These are phyloP conservation scores for Psidium guajava DNA, from an alignment of 345 rosid genomes.

Conservation along the genomic window DNA sequence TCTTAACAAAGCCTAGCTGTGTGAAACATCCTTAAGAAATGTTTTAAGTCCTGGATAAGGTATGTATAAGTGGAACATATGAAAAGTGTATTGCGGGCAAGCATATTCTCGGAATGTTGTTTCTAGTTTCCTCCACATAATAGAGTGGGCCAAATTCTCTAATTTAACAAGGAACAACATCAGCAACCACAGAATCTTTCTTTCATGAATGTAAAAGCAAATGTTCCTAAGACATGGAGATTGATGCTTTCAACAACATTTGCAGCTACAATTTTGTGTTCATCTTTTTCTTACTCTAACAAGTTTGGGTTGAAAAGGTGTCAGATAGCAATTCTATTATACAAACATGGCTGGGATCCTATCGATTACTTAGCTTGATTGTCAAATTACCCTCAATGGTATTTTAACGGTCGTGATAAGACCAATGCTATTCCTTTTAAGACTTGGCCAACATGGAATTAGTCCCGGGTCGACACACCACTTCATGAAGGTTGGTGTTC, in stretches of 20 bases:
- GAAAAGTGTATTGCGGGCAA: neutral
- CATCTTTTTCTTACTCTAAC: neutral
- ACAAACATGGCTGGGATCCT: neutral
- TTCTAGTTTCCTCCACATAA: neutral
- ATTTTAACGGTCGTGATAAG: too few relatives aligned
- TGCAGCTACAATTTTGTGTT: neutral
- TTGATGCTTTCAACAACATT: neutral
- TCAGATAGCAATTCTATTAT: neutral
- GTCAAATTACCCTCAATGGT: too few relatives aligned
- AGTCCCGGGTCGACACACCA: neutral
- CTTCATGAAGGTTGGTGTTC: neutral
- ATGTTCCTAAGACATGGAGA: neutral
- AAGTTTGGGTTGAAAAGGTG: neutral
- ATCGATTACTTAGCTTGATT: too few relatives aligned
- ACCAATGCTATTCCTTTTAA: neutral
- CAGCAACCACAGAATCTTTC: neutral
- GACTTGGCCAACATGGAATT: neutral
- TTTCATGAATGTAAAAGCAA: neutral
- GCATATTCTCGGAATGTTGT: neutral
- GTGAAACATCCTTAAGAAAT: too few relatives aligned
- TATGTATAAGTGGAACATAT: neutral
- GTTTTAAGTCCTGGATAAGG: too few relatives aligned
- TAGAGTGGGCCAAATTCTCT: neutral
- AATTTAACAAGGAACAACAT: neutral
- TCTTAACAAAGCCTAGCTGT: too few relatives aligned